Conservation (phyloP, 805 yeast species). For the Saitoella complicata region DNA sequence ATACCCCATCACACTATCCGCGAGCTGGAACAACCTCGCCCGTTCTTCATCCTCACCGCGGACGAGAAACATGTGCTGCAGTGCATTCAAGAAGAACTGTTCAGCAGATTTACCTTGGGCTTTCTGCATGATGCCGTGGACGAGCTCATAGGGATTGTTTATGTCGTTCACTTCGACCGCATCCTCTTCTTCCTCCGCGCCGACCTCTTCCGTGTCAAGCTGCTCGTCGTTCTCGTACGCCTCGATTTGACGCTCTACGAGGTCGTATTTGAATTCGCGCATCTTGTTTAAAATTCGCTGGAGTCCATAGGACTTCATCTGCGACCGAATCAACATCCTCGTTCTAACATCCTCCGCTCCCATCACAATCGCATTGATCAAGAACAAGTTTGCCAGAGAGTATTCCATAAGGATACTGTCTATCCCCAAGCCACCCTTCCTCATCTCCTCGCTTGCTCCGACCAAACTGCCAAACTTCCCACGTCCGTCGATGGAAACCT, state of each 20-base stretch:
- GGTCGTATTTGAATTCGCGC: conserved; percentile 38
- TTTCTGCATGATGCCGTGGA: conserved; percentile 40
- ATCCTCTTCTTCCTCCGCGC: no score
- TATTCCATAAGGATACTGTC: conserved; percentile 58
- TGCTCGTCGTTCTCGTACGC: conserved; percentile 23
- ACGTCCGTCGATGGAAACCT: conserved; percentile 58
- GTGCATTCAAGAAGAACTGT: conserved; percentile 40
- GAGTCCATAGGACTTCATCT: conserved; percentile 41
- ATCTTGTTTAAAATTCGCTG: conserved; percentile 35
- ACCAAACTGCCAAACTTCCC: conserved; percentile 84
- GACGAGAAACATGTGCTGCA: conserved; percentile 47
- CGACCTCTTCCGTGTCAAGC: no score
- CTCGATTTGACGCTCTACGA: conserved; percentile 48
- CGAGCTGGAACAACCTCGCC: conserved; percentile 36
- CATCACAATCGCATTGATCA: conserved; percentile 43
- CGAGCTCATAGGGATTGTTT: conserved; percentile 56
- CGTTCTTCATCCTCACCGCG: conserved; percentile 25
- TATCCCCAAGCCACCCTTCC: conserved; percentile 31
- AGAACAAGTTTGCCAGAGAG: conserved; percentile 49
- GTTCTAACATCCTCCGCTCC: conserved; percentile 20
- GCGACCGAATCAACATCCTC: conserved; percentile 44
- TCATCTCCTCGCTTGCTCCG: conserved; percentile 77
- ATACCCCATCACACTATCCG: conserved; percentile 50
- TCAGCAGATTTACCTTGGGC: conserved; percentile 45
- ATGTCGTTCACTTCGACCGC: conserved; percentile 33